Base-by-base conservation (phyloP, 1,139 yeast species). In the Pneumocystis canis region DNA sequence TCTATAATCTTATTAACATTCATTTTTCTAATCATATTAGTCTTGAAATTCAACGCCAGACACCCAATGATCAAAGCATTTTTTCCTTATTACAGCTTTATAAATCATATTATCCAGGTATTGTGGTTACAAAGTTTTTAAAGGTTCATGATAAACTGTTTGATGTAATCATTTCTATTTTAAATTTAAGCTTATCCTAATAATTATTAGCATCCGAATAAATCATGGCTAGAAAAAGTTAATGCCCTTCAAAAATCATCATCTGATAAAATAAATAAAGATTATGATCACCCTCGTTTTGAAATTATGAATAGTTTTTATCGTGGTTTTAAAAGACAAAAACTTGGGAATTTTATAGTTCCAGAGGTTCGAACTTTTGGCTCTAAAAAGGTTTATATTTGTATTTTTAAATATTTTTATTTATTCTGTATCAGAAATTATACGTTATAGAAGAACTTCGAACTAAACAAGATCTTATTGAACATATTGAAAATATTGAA, bases 61-160 rank as follows among this genome's bases (percentile, higher is more conserved):
- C 70, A 60, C 73, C 72, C 0, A 66, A 65, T 5, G 74, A 74
- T 18, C 70, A 70, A 7, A 69, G 73, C 4, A 65, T 76, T 5
- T 65, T 67, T n/a, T 71, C 70, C 0, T 63, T 75, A n/a, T 63
- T 73, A 1, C 30, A 71, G 7, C 63, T 71, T 4, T 74, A 70
- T 63, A 71, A 69, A 63, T 69, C 67, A 40, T 71, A 61, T 63
- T 67, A 59, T 61, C 76, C 71, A 1, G 67, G 56, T 39, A 66
- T 64, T 56, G 66, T 69, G 47, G 66, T 66, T 37, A 69, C 69
- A 37, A 66, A 67, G 2, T 67, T 70, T 54, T 70, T 60, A 31
- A 37, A 37, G 18, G 20, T 47, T 18, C 57, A 58, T n/a, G 59
- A 58, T 32, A 35, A 40, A 37, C 31, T 58, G 18, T 58, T 58